Base-by-base conservation (phyloP, 83 land plant species). In the Diphasiastrum complanatum region DNA sequence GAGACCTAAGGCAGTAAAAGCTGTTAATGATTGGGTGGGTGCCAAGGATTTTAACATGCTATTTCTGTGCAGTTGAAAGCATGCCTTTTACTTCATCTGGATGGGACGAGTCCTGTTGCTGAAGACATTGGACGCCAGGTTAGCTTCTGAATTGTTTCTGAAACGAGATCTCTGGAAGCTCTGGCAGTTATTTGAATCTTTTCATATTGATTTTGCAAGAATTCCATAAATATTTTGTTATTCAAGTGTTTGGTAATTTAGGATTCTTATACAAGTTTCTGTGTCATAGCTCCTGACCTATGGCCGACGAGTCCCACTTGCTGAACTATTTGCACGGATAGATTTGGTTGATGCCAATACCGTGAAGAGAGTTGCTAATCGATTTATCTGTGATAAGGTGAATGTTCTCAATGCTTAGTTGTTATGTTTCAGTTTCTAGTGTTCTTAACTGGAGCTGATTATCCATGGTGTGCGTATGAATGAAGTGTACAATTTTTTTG, bases 61-160 rank as follows among this genome's bases (percentile, higher is more conserved):
- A 59, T 30, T 46, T 32, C 23, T 57, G 28, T 70, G 70, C 97
- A 91, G 97, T 61, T 91, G 70, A 91, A 91, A 60, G 78, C 97
- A 22, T 78, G 81, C 70, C 51, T 91, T 67, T 49, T 78, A 60
- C 85, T 87, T 73, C 89, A 87, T 66, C 75, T 91, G 31, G 97
- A 91, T 74, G 97, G 95, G 48, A 81, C 97, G n/a, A 83, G 87
- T 63, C 75, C 90, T 27, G 71, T 87, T 63, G 97, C 97, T 64
- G 97, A 91, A 71, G 97, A 91, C 64, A 91, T 91, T 77, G 97
- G 97, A 1, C 97, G 97, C 26, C 95, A 91, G 97, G 95, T 90
- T 64, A 63, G 36, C 29, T 23, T 20, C 14, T 5, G 26, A n/a
- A 29, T 46, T 51, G 30, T 46, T 27, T 18, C 4, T 31, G 30